Base-by-base conservation (phyloP, 495 filamentous ascomycete genomes). In the Penicillium soppii region DNA sequence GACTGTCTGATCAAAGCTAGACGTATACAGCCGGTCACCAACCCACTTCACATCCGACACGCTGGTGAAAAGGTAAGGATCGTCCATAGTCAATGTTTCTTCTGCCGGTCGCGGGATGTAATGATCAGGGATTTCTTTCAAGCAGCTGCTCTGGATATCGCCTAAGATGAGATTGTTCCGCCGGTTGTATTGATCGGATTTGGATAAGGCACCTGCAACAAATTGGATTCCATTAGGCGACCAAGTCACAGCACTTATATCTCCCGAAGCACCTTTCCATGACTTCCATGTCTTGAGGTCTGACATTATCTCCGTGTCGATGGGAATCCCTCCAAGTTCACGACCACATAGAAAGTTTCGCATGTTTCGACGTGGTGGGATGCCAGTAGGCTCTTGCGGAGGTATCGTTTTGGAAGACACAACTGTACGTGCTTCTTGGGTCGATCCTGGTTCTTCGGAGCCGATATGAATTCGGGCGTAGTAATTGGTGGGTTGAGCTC, bases 141-240 rank as follows among this genome's bases (percentile, higher is more conserved):
- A 57, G 2, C 67, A 70, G 26, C 80, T 80, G 0, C 52, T 55
- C 2, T 58, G 58, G 4, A 82, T 63, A n/a, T 89, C 81, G 1
- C 91, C 91, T 13, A 92, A 60, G 4, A 91, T 52, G 4, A 96
- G 72, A 62, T 95, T 96, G 19, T 87, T 85, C 0, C 79, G 77
- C 39, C 86, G 80, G 57, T 96, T 96, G 67, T 96, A 96, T 1
- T 79, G 65, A 60, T 96, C 90, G 1, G 82, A 83, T 48, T 89
- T 82, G 22, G 88, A 84, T 2, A 85, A 83, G 2, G 89, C 87
- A 2, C 91, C 91, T 13, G 74, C 71, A 17, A 71, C 78, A 49
- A 80, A 81, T 25, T 48, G 66, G 0, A 63, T 70, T 1, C 77
- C 76, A 61, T 79, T 67, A 12, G 75, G 69, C 19, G 70, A 74